Conservation (phyloP, 164 flowering plant genomes). For the Echeveria elegans region DNA sequence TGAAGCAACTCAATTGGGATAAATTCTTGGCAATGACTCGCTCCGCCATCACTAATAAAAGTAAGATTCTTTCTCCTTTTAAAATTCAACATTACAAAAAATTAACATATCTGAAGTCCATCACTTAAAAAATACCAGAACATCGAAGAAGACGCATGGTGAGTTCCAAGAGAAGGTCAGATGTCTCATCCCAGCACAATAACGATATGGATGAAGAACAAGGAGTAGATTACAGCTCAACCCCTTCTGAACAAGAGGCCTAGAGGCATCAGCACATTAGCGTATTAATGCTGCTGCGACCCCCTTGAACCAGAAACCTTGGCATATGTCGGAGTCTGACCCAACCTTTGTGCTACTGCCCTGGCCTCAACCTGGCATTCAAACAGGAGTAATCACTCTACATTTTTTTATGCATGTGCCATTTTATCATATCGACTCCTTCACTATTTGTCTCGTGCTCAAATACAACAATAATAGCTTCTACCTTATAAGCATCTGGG, state of each 20-base stretch:
- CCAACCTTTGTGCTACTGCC: neutral
- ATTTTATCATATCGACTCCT: too few relatives aligned
- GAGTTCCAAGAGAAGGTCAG: constrained; percentile 26
- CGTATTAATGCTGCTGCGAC: neutral
- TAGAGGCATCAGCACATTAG: constrained; percentile 19
- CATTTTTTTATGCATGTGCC: too few relatives aligned
- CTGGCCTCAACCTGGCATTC: neutral
- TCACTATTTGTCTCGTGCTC: too few relatives aligned
- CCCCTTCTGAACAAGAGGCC: constrained; percentile 46
- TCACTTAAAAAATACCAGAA: constrained; percentile 25
- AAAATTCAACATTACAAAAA: neutral
- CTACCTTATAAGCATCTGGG: too few relatives aligned
- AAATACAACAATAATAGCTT: too few relatives aligned
- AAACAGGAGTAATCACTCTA: too few relatives aligned
- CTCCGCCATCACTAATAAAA: constrained; percentile 58
- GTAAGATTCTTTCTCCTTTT: constrained; percentile 22
- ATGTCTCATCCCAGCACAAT: constrained; percentile 17
- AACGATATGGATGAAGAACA: constrained; percentile 34
- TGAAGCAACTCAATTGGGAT: constrained; percentile 64
- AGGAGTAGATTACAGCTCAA: constrained; percentile 20
- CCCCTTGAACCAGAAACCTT: neutral
- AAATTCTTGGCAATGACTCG: constrained; percentile 81
- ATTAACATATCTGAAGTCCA: neutral
- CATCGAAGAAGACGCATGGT: constrained; percentile 37
- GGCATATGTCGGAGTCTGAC: neutral